Evolutionary conservation across 2,329 filamentous ascomycete species (phyloP), one percentile per base, ranked within the genome.

Genomic region (Colletotrichum tropicale): DNA sequence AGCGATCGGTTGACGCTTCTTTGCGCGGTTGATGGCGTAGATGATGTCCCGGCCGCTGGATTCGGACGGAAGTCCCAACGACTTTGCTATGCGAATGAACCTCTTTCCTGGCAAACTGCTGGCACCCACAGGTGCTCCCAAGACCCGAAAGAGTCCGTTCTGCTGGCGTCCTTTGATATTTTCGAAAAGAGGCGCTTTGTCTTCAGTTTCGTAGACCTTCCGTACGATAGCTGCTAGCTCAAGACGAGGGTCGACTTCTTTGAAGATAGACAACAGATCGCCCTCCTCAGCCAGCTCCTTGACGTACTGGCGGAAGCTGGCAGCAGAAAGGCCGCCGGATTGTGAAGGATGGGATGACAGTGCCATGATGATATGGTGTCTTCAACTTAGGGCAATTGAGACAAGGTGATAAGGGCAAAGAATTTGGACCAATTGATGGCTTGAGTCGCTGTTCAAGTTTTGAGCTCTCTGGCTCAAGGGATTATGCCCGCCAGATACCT

Each of bases 121-220:
- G 15, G 58, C 58, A 2, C 83, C 84, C 3, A 79, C 85, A 0
- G 88, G 84, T 0, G 84, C 85, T 24, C 87, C 88, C 4, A 90
- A 82, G 24, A 89, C 89, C 10, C 87, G 82, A 75, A 82, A 90
- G 1, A 90, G 81, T 8, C 88, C 88, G 56, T 88, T 79, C 38
- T 86, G 78, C 16, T 61, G 24, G 6, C 81, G 80, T 2, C 88
- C 88, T 67, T 85, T 88, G 68, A 90, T 71, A 32, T 89, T 90
- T 80, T 89, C 87, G 83, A 90, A 89, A 0, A 90, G 82, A 0
- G 88, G 88, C 2, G 88, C 88, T 70, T 87, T 88, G 74, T 84
- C 85, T 58, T 87, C 78, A 0, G 81, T 84, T 73, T 90, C 88
- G 77, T 83, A 86, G 8, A 86, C 87, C 16, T 80, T 81, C 8